Conservation (phyloP, 371 early-diverging fungal species). For the Umbelopsis sp. region DNA sequence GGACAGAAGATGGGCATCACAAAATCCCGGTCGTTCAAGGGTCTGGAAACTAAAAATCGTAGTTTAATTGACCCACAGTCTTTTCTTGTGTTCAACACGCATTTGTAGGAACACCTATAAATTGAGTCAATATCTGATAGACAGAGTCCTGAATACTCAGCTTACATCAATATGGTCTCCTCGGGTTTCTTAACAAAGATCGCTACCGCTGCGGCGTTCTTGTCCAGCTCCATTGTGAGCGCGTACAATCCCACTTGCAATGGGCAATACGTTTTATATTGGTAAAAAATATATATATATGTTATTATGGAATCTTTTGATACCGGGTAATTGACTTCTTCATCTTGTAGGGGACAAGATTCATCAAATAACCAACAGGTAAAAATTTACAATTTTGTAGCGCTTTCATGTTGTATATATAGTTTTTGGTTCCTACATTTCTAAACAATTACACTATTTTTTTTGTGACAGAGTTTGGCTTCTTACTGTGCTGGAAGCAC, state of each 20-base stretch:
- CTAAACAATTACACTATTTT: background rate
- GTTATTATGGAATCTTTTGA: too few relatives aligned
- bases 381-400: background rate
- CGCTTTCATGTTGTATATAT: background rate
- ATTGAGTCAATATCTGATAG: background rate
- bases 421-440: background rate
- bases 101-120: background rate
- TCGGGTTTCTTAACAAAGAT: background rate
- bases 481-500: conserved; percentile 28
- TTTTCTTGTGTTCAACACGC: too few relatives aligned
- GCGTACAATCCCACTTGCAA: conserved; percentile 8
- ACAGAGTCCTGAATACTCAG: too few relatives aligned
- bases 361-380: conserved; percentile 4
- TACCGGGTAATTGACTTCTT: background rate
- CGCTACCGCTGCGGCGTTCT: background rate
- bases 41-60: background rate
- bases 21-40: background rate
- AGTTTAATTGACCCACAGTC: background rate
- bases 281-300: background rate
- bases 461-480: conserved; percentile 16
- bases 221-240: conserved; percentile 12
- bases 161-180: background rate
- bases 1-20: background rate
- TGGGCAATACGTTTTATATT: conserved; percentile 10
- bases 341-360: background rate